A percentile compares a stretch with the other conserved stretches of the same genome.
These are phyloP conservation scores for Ophiocordyceps robertsii DNA, from an alignment of 2,329 filamentous ascomycete genomes.

Conservation along the genomic window DNA sequence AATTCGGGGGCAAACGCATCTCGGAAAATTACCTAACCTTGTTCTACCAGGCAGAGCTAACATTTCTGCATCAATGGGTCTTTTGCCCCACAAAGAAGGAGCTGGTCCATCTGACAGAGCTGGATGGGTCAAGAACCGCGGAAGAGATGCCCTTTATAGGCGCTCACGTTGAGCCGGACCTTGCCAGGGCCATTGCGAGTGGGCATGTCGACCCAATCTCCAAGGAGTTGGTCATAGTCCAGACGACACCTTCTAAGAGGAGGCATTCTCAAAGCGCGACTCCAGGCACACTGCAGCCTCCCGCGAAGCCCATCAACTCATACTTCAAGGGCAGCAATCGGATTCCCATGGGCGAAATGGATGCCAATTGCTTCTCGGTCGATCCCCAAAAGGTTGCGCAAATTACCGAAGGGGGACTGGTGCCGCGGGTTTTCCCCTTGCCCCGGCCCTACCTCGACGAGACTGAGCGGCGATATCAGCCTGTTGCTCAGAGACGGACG, in stretches of 20 bases:
- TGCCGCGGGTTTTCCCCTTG: constrained; percentile 43
- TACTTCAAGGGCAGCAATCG: constrained; percentile 38
- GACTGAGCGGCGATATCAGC: constrained; percentile 7
- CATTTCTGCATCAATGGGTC: constrained; percentile 89
- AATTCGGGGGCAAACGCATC: constrained; percentile 81
- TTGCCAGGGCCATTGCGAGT: constrained; percentile 60
- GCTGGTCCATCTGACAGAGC: constrained; percentile 62
- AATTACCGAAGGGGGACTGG: constrained; percentile 33
- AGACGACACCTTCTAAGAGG: constrained; percentile 27
- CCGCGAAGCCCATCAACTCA: constrained; percentile 35
- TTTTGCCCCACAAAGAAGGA: constrained; percentile 64
- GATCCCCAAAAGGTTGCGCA: constrained; percentile 33
- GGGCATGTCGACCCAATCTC: constrained; percentile 87
- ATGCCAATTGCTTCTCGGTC: constrained; percentile 44
- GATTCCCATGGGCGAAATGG: constrained; percentile 49
- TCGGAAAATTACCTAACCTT: constrained; percentile 68
- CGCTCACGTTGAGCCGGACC: constrained; percentile 49
- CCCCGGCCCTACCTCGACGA: constrained; percentile 42
- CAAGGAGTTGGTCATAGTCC: constrained; percentile 48
- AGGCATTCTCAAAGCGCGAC: constrained; percentile 22
- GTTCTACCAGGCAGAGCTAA: constrained; percentile 80
- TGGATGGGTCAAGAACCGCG: constrained; percentile 47
- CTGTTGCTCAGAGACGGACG: constrained; percentile 4
- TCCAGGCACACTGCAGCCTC: constrained; percentile 11
- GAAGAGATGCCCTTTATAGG: constrained; percentile 76